These are phyloP conservation scores for Fusarium nodosum DNA, from an alignment of 2,329 filamentous ascomycete species.

Conservation along the genomic window DNA sequence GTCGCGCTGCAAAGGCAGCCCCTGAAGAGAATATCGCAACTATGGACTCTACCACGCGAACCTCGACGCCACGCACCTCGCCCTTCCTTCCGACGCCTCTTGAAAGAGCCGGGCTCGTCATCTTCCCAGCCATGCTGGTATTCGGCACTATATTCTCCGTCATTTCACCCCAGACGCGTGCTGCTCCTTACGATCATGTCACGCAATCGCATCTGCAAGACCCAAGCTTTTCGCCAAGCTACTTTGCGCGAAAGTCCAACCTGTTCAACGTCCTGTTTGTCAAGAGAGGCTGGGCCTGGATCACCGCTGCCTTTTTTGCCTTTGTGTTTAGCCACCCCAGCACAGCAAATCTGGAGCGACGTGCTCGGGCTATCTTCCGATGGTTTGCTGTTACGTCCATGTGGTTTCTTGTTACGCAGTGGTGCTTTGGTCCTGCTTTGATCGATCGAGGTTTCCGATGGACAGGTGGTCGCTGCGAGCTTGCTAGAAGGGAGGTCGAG, in stretches of 20 bases:
- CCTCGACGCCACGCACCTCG: conserved; percentile 56
- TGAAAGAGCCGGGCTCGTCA: conserved; percentile 72
- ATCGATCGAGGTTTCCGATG: conserved; percentile 92
- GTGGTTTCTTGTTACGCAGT: conserved; percentile 93
- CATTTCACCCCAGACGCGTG: conserved; percentile 79
- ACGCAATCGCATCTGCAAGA: conserved; percentile 74
- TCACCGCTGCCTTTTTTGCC: conserved; percentile 77
- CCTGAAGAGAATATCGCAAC: conserved; percentile 30
- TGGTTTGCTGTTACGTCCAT: conserved; percentile 80
- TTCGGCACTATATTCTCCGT: conserved; percentile 85
- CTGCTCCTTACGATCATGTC: conserved; percentile 71
- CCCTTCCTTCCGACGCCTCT: conserved; percentile 78
- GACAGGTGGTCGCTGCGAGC: conserved; percentile 86
- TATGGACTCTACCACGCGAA: conserved; percentile 27
- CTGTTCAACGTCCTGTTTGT: conserved; percentile 94
- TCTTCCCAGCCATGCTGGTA: conserved; percentile 83
- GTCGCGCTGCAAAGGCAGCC: conserved; percentile 45
- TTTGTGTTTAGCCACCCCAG: conserved; percentile 78
- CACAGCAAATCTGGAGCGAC: conserved; percentile 56
- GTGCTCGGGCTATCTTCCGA: conserved; percentile 71
- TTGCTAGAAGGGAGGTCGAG: conserved; percentile 63
- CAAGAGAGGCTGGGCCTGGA: conserved; percentile 96
- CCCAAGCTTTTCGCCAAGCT: conserved; percentile 74
- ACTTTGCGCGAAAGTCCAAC: conserved; percentile 96
- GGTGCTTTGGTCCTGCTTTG: conserved; percentile 92